Percentiles rank a stretch among this genome's conserved stretches.
These are phyloP conservation scores for Hypomyces rosellus DNA, from an alignment of 2,329 filamentous ascomycete species.

Conservation along the genomic window DNA sequence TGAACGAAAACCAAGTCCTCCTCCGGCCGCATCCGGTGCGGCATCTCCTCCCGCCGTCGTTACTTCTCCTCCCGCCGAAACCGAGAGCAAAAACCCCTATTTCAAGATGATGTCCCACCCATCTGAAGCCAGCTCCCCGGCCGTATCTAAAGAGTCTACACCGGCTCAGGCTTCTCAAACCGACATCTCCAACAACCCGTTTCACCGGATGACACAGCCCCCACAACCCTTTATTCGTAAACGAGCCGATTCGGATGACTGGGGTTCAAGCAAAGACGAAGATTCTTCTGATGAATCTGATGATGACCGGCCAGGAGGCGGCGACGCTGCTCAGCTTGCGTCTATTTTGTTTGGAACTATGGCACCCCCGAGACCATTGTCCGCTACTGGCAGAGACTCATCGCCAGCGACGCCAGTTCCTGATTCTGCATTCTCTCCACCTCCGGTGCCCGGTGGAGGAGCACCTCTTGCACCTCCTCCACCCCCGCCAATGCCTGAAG, in stretches of 20 bases:
- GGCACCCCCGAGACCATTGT: conserved; percentile 84
- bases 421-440: conserved; percentile 35
- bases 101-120: conserved; percentile 80
- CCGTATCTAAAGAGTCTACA: conserved; percentile 37
- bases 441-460: conserved; percentile 29
- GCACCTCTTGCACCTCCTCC: conserved; percentile 25
- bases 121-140: conserved; percentile 43
- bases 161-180: conserved; percentile 35
- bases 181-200: conserved; percentile 83
- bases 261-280: conserved; percentile 68
- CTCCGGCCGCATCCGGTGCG: conserved; percentile 40
- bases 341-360: conserved; percentile 96
- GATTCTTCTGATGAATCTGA: conserved; percentile 63
- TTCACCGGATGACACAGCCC: conserved; percentile 74
- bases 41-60: conserved; percentile 46
- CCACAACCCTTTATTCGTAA: conserved; percentile 48
- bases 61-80: conserved; percentile 52
- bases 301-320: conserved; percentile 70
- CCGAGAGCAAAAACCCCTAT: conserved; percentile 90
- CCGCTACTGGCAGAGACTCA: conserved; percentile 68
- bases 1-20: conserved; percentile 46
- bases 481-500: conserved; percentile 23
- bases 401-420: conserved; percentile 33
- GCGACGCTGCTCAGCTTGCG: conserved; percentile 83
- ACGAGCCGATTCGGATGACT: conserved; percentile 59